phyloP scores from a whole-genome alignment of 2,329 filamentous ascomycete genomes.

The Lojkania enalia region DNA sequence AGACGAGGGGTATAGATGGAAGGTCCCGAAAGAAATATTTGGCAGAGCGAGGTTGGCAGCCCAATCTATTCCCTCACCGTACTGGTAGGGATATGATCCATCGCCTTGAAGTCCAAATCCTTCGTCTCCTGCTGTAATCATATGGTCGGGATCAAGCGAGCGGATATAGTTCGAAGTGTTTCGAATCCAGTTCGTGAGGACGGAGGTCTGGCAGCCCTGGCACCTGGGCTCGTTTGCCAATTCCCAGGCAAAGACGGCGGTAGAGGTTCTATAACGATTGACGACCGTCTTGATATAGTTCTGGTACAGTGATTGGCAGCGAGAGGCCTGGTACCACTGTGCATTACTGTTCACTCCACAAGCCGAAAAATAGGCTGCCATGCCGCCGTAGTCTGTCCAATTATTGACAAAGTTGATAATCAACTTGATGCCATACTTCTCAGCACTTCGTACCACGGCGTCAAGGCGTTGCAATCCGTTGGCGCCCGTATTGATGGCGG shows the following conservation, averaged over 20 bases:
- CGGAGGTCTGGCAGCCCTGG: conserved; percentile 59
- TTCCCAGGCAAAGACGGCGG: conserved; percentile 69
- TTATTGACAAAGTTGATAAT: conserved; percentile 71
- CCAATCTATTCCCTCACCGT: conserved; percentile 57
- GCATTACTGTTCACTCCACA: conserved; percentile 57
- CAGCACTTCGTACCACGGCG: conserved; percentile 63
- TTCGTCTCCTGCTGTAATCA: conserved; percentile 67
- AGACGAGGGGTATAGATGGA: conserved; percentile 56
- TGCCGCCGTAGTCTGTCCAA: conserved; percentile 70
- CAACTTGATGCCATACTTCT: conserved; percentile 63
- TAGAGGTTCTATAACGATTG: conserved; percentile 60
- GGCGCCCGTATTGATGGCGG: conserved; percentile 65
- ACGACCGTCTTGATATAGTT: conserved; percentile 64
- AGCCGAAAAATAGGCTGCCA: conserved; percentile 60
- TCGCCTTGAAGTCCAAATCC: conserved; percentile 57
- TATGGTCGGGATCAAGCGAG: conserved; percentile 61
- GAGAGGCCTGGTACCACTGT: conserved; percentile 60
- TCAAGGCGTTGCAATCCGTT: conserved; percentile 68
- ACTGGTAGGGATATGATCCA: conserved; percentile 56
- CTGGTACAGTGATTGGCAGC: conserved; percentile 58
- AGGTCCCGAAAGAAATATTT: conserved; percentile 60
- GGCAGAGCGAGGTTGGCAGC: conserved; percentile 55
- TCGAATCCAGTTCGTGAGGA: conserved; percentile 64
- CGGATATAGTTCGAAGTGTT: conserved; percentile 65
- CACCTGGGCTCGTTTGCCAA: conserved; percentile 69